A percentile compares a stretch with the other conserved stretches of the same genome.
Conservation (phyloP, 805 yeast species). For the Lipomyces mesembrius region DNA sequence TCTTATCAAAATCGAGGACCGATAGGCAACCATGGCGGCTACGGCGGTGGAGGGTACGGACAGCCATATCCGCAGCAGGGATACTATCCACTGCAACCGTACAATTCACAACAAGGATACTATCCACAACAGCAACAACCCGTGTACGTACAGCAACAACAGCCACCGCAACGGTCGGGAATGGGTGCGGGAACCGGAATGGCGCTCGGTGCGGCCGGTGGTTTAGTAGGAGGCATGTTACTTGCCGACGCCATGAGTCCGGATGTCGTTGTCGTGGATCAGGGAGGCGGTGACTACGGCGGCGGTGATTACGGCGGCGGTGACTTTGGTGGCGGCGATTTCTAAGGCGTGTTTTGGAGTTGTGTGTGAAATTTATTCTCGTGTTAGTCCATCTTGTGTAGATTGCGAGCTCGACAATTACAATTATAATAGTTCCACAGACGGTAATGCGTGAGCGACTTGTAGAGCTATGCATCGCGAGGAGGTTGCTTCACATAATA, state of each 20-base stretch:
- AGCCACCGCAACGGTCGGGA: conserved; percentile 46
- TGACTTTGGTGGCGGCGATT: conserved; percentile 43
- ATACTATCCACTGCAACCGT: conserved; percentile 39
- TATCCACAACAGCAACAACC: conserved; percentile 45
- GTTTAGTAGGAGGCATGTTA: conserved; percentile 65
- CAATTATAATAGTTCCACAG: too few species aligned
- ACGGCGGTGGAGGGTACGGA: conserved; percentile 33
- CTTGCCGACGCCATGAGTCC: conserved; percentile 53
- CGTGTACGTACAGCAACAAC: conserved; percentile 36
- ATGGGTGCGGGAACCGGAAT: conserved; percentile 48
- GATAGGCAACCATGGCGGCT: conserved; percentile 26
- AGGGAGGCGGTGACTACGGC: conserved; percentile 27
- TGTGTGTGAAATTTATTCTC: too few species aligned
- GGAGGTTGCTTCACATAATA: too few species aligned
- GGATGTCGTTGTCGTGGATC: conserved; percentile 33
- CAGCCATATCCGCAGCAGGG: conserved; percentile 40
- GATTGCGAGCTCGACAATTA: too few species aligned
- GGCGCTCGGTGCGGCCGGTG: conserved; percentile 61
- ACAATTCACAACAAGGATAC: conserved; percentile 45
- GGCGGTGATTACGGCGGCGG: conserved; percentile 46
- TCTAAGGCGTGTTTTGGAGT: too few species aligned
- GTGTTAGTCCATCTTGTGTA: too few species aligned
- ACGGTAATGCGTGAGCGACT: too few species aligned
- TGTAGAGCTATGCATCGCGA: too few species aligned
- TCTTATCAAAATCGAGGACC: conserved; percentile 11